A percentile compares a stretch with the other conserved stretches of the same genome.
These are phyloP conservation scores for Pseudogymnoascus sp. DNA, from an alignment of 2,329 filamentous ascomycete genomes.

Conservation along the genomic window DNA sequence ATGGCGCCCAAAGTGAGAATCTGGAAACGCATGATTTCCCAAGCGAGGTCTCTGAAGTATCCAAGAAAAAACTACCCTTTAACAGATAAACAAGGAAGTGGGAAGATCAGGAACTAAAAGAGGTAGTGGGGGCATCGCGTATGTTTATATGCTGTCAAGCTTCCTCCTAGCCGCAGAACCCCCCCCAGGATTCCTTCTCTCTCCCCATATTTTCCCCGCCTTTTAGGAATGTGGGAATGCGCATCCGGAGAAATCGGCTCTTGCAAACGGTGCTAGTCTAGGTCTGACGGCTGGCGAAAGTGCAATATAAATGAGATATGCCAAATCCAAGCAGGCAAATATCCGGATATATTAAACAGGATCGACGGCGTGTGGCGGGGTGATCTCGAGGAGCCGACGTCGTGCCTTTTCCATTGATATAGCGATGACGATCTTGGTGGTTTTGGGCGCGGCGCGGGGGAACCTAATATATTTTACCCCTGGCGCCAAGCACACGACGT, in stretches of 20 bases:
- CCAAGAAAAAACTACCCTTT: background rate
- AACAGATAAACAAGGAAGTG: background rate
- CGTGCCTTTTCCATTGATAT: background rate
- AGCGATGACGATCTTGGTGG: background rate
- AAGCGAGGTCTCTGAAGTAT: background rate
- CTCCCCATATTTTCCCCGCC: background rate
- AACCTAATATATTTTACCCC: conserved; percentile 3
- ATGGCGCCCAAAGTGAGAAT: conserved; percentile 13
- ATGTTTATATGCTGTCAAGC: background rate
- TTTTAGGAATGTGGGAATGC: background rate
- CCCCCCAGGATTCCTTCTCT: background rate
- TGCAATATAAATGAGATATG: conserved; percentile 1
- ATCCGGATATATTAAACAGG: background rate
- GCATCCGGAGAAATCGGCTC: background rate
- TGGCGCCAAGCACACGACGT: conserved; percentile 1
- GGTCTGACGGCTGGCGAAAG: background rate
- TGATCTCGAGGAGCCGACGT: background rate
- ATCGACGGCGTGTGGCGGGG: background rate
- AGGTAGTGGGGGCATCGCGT: background rate
- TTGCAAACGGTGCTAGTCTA: background rate
- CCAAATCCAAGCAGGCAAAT: background rate
- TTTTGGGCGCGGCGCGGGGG: background rate
- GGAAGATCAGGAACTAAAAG: background rate
- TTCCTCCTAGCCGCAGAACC: background rate
- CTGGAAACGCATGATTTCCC: conserved; percentile 1